A percentile compares a stretch with the other conserved stretches of the same genome.
Conservation (phyloP, 2,329 filamentous ascomycete species). For the Phyllosticta ampelicida region DNA sequence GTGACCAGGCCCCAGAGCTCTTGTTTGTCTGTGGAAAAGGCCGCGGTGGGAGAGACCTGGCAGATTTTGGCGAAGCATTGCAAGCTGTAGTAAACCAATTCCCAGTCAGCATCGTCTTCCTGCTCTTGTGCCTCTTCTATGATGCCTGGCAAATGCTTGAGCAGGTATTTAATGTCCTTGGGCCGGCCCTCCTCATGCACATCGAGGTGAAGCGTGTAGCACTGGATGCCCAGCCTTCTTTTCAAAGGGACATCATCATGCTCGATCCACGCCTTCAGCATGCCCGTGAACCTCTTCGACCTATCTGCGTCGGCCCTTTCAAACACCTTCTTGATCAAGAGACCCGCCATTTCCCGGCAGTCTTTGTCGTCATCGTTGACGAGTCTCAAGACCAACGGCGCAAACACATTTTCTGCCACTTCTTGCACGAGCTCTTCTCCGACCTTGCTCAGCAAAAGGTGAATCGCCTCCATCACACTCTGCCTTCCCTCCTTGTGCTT, state of each 20-base stretch:
- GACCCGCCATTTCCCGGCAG: constrained; percentile 71
- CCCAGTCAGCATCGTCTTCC: constrained; percentile 51
- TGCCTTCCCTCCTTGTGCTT: constrained; percentile 78
- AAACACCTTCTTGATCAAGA: constrained; percentile 72
- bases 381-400: constrained; percentile 74
- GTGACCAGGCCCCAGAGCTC: constrained; percentile 63
- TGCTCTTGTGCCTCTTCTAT: constrained; percentile 39
- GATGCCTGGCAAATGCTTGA: constrained; percentile 40
- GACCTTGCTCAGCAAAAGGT: constrained; percentile 77
- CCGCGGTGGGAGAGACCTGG: constrained; percentile 51
- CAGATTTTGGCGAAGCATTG: constrained; percentile 58
- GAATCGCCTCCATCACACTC: constrained; percentile 85
- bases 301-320: constrained; percentile 64
- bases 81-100: constrained; percentile 64
- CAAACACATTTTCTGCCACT: constrained; percentile 68
- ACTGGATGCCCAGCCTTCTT: constrained; percentile 62
- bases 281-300: constrained; percentile 55
- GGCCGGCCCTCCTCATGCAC: constrained; percentile 47
- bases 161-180: constrained; percentile 56
- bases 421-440: constrained; percentile 74
- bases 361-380: constrained; percentile 81
- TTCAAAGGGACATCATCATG: constrained; percentile 63
- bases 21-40: constrained; percentile 50
- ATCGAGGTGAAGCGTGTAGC: constrained; percentile 76
- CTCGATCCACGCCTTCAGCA: constrained; percentile 66